These are phyloP conservation scores for Lipomyces lipofer DNA, from an alignment of 805 yeast genomes.

Conservation along the genomic window DNA sequence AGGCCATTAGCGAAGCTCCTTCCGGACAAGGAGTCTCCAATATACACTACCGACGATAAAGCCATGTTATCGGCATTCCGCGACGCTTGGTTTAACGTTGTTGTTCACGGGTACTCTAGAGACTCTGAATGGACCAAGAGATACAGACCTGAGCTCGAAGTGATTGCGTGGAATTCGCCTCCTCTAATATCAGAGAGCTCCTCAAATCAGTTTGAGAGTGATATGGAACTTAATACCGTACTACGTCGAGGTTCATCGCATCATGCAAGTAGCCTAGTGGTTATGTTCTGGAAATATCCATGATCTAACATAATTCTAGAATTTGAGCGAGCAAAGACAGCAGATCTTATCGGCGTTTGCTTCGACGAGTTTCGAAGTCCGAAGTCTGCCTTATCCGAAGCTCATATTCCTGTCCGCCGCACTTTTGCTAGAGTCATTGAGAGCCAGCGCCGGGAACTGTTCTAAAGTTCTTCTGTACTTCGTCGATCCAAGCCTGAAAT, in stretches of 20 bases:
- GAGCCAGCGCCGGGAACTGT: conserved; percentile 80
- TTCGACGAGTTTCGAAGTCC: conserved; percentile 52
- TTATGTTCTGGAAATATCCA: no score
- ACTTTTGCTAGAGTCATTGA: conserved; percentile 69
- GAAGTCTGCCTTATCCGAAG: conserved; percentile 66
- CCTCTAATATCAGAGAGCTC: conserved; percentile 81
- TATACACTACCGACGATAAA: conserved; percentile 48
- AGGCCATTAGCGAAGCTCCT: conserved; percentile 74
- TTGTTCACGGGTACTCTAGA: conserved; percentile 81
- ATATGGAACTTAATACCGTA: conserved; percentile 87
- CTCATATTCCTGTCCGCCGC: conserved; percentile 86
- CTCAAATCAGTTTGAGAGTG: conserved; percentile 83
- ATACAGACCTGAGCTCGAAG: conserved; percentile 52
- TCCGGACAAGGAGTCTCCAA: conserved; percentile 55
- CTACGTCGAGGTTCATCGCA: conserved; percentile 86
- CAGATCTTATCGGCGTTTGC: conserved; percentile 46
- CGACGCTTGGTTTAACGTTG: conserved; percentile 92
- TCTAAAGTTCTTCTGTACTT: conserved; percentile 74
- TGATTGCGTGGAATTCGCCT: conserved; percentile 84
- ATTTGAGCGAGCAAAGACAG: conserved; percentile 72
- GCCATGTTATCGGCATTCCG: conserved; percentile 63
- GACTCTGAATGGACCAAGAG: conserved; percentile 54
- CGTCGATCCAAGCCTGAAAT: conserved; percentile 78
- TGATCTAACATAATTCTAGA: no score
- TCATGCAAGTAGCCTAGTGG: no score